Evolutionary conservation across 768 basidiomycete species (phyloP).

Genomic region (Kwoniella bestiolae): DNA sequence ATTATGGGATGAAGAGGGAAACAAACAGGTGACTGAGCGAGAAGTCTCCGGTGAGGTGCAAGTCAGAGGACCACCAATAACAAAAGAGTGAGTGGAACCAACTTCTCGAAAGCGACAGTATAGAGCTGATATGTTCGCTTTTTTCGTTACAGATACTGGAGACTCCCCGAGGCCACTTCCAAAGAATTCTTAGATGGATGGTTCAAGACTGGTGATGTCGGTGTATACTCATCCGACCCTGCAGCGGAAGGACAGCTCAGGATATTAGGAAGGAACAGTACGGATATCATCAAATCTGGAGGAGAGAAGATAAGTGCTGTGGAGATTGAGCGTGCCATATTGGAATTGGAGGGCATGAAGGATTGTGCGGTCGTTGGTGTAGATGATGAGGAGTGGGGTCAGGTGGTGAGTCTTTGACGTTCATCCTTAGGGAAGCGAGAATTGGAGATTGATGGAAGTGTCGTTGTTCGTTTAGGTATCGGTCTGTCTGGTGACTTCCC

Average conservation of each 20-base stretch:
- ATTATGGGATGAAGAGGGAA: slow-evolving; percentile 36
- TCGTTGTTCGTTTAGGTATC: slow-evolving; percentile 29
- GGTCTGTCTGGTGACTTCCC: slow-evolving; percentile 28
- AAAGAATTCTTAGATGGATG: slow-evolving; percentile 49
- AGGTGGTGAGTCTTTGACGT: slow-evolving; percentile 48
- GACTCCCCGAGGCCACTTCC: slow-evolving; percentile 36
- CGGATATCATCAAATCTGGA: slow-evolving; percentile 50
- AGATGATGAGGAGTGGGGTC: slow-evolving; percentile 49
- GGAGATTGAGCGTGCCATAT: slow-evolving; percentile 47
- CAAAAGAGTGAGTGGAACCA: slow-evolving; percentile 29
- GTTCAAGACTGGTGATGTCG: slow-evolving; percentile 55
- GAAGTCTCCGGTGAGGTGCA: slow-evolving; percentile 48
- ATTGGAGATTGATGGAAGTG: no score
- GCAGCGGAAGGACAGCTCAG: slow-evolving; percentile 29
- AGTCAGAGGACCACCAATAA: slow-evolving; percentile 44
- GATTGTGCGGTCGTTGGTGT: slow-evolving; percentile 52
- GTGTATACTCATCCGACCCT: slow-evolving; percentile 33
- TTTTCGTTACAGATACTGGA: slow-evolving; percentile 36
- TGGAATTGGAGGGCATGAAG: slow-evolving; percentile 42
- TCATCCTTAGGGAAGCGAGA: no score
- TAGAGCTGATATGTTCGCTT: background rate
- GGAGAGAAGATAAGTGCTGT: slow-evolving; percentile 54
- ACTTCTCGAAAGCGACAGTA: no score
- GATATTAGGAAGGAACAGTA: slow-evolving; percentile 42
- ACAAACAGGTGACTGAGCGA: slow-evolving; percentile 32